Evolutionary conservation across 805 yeast species (phyloP), one percentile per base, ranked within the genome.

Genomic region (Blastobotrys muscicola): DNA sequence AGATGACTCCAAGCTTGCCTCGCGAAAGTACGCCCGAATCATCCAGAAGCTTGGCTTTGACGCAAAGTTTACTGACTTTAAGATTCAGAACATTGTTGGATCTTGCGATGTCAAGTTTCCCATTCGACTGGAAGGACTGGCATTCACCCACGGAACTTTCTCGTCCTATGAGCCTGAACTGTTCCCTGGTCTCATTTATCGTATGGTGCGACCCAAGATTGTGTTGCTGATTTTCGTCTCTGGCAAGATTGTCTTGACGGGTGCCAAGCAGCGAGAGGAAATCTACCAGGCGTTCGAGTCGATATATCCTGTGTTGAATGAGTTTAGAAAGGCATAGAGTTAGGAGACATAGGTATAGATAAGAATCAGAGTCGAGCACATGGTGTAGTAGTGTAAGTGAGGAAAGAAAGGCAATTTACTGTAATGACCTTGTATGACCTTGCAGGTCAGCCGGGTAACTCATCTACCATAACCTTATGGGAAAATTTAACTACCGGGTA

Each of bases 131-230:
- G 98, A 92, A 70, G 98, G 98, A 47, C 75, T 92, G 57, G 98
- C 98, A 3, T 92, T 89, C 63, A 80, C 94, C 54, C 98, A 92
- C 74, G 98, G 98, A 47, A 86, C 95, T 69, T 92, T 92, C 90
- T 83, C 95, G 51, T 85, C 96, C 12, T 92, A 92, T 61, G 98
- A 92, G 66, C 98, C 98, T 3, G 98, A 92, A 66, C 71, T 92
- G 61, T 92, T 92, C 66, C 98, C 98, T 2, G 98, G 98, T 59
- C 75, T 92, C 56, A 92, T 92, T 68, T 92, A 92, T 72, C 86
- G 98, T 75, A 92, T 92, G 98, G 98, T 92, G 55, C 90, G 90
- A 64, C 98, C 98, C 12, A 92, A 92, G 66, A 92, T 92, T 67
- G 98, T 92, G 42, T 70, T 92, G 58, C 75, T 92, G 67, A 89